Evolutionary conservation across 2,329 filamentous ascomycete genomes (phyloP), one percentile per base, ranked within the genome.

Genomic region (Alternaria rosae): DNA sequence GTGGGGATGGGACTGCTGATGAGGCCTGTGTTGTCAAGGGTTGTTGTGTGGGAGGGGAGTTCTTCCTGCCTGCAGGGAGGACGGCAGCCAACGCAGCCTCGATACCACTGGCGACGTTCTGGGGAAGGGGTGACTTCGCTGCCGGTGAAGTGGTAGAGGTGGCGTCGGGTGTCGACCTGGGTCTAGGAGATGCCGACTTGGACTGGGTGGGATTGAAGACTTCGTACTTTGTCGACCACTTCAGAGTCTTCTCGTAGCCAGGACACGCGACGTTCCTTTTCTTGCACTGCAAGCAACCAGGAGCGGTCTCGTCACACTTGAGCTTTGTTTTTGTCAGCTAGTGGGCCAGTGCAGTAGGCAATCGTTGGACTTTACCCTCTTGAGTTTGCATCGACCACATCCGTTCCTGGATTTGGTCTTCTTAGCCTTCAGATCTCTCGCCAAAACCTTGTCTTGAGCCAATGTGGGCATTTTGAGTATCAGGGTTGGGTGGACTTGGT

Each of bases 221-320:
- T 67, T 84, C 82, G 69, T 84, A 82, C 65, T 84, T 84, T 48
- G 80, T 81, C 10, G 80, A 83, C 82, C 82, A 84, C 53, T 82
- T 81, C 45, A 84, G 68, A 52, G 79, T 80, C 70, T 82, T 81
- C 66, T 79, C 79, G 53, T 83, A 84, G 6, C 82, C 82, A 30
- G 82, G 82, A 62, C 82, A 84, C 25, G 75, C 62, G n/a, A 79
- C 74, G 30, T 80, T 79, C 26, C 80, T 77, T 54, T 79, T 80
- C 52, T 76, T 75, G 69, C 82, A 84, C 59, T 82, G 81, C 30
- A 78, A 70, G 65, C 82, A 84, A 8, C 71, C 70, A 15, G 79
- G 80, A 23, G 78, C 76, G 12, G 78, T 80, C 64, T 83, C 81
- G 57, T 83, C 82, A 56, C 82, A 83, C 71, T 83, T 83, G 59